phyloP scores from a whole-genome alignment of 768 basidiomycete species.

The Fomitopsis serialis region DNA sequence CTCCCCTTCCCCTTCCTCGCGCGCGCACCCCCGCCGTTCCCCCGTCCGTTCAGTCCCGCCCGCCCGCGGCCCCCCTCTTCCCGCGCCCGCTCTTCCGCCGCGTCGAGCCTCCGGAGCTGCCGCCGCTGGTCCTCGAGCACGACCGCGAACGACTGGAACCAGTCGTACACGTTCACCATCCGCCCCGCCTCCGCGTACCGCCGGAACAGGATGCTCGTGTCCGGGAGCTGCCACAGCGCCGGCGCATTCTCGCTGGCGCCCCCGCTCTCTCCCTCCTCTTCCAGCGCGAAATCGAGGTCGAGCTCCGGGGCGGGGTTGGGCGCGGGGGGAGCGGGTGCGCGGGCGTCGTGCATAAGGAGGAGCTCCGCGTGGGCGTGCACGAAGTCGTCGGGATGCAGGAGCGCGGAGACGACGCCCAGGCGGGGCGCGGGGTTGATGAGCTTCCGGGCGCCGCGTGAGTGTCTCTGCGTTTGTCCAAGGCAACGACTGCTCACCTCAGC shows the following conservation, averaged over 20 bases:
- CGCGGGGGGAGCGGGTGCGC: too few species aligned
- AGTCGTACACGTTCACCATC: constrained; percentile 85
- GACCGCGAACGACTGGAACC: constrained; percentile 73
- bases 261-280: not conserved
- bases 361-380: constrained; percentile 14
- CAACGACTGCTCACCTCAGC: constrained; percentile 44
- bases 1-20: not conserved
- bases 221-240: constrained; percentile 53
- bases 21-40: not conserved
- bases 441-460: too few species aligned
- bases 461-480: too few species aligned
- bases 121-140: constrained; percentile 56
- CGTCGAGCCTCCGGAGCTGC: constrained; percentile 13
- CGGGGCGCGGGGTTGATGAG: constrained; percentile 67
- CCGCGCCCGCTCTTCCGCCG: not conserved
- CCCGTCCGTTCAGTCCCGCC: not conserved
- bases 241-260: constrained; percentile 5
- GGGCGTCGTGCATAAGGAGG: too few species aligned
- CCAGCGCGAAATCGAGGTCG: not conserved
- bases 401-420: constrained; percentile 52
- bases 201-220: constrained; percentile 70
- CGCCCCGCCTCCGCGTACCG: constrained; percentile 76
- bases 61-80: constrained; percentile 15
- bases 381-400: constrained; percentile 55
- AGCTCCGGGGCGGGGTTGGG: not conserved